Percentiles rank a stretch among this genome's conserved stretches.
Evolutionary conservation across 2,329 filamentous ascomycete species (phyloP).

Genomic region (Tolypocladium endophyticum): DNA sequence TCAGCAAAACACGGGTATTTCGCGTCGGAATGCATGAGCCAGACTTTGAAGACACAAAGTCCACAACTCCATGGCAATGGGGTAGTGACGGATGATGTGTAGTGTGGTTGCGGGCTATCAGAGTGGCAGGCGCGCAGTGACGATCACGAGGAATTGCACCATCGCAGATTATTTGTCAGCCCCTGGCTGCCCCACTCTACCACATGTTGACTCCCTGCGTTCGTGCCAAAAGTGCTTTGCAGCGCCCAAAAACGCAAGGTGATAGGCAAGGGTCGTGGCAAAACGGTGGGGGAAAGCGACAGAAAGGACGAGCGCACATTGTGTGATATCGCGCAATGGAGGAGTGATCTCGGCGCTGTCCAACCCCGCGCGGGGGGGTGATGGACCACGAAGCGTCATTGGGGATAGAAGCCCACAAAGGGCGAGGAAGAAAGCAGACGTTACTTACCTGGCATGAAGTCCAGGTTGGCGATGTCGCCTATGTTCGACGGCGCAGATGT

Average conservation of each 20-base stretch:
- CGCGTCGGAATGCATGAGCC: background rate
- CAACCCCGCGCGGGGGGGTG: background rate
- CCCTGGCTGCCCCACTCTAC: slow-evolving; percentile 12
- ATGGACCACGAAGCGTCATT: background rate
- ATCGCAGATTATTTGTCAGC: slow-evolving; percentile 39
- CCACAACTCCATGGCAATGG: background rate
- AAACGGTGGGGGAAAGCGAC: background rate
- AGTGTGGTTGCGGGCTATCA: too few relatives aligned
- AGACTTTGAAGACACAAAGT: background rate
- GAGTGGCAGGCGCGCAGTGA: slow-evolving; percentile 3
- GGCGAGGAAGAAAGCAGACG: background rate
- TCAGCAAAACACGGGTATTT: too few relatives aligned
- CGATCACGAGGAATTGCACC: slow-evolving; percentile 54
- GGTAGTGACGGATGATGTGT: background rate
- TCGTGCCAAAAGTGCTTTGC: background rate
- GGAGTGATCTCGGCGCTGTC: background rate
- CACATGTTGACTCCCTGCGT: slow-evolving; percentile 12
- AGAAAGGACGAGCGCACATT: background rate
- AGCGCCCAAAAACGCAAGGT: background rate
- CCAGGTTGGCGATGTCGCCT: slow-evolving; percentile 34
- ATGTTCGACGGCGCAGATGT: slow-evolving; percentile 29
- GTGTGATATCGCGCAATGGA: slow-evolving; percentile 1
- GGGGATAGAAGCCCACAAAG: background rate
- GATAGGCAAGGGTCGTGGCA: slow-evolving; percentile 1
- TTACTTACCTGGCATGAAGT: slow-evolving; percentile 39